Evolutionary conservation across 1,139 yeast species (phyloP).

Genomic region (Yamadazyma triangularis): DNA sequence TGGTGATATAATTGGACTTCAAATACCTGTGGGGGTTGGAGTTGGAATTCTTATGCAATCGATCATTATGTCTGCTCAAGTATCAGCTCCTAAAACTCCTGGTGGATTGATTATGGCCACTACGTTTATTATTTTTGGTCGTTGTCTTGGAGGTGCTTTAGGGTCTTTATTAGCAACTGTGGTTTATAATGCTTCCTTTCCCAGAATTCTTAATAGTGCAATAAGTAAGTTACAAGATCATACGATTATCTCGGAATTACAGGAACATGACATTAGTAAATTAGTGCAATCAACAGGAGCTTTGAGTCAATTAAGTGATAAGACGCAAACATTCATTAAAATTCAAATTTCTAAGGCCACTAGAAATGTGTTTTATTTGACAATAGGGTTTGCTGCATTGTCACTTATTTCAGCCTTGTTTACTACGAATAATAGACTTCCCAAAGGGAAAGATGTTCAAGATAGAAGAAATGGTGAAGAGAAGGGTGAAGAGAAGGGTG

Average conservation of each 20-base stretch:
- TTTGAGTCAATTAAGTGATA: constrained; percentile 19
- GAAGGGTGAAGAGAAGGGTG: too few relatives aligned
- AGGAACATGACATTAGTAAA: constrained; percentile 9
- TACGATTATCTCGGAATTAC: constrained; percentile 16
- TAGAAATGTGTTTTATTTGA: constrained; percentile 28
- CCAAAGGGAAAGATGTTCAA: too few relatives aligned
- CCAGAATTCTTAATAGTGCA: constrained; percentile 14
- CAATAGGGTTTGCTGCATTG: constrained; percentile 23
- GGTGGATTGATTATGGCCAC: constrained; percentile 39
- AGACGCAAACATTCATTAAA: constrained; percentile 29
- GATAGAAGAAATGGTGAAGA: too few relatives aligned
- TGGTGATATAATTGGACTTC: constrained; percentile 29
- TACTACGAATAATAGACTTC: constrained; percentile 27
- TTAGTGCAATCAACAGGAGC: constrained; percentile 18
- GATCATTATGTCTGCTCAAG: constrained; percentile 24
- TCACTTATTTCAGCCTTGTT: constrained; percentile 18
- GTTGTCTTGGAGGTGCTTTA: constrained; percentile 30
- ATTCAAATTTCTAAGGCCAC: constrained; percentile 26
- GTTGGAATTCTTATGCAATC: constrained; percentile 29
- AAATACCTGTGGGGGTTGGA: constrained; percentile 28
- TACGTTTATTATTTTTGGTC: constrained; percentile 24
- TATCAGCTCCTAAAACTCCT: constrained; percentile 32
- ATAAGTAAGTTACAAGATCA: constrained; percentile 13
- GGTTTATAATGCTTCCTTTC: constrained; percentile 27
- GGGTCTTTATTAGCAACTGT: constrained; percentile 31